Evolutionary conservation across 441 rosid species (phyloP).

Genomic region (Eutrema salsugineum): DNA sequence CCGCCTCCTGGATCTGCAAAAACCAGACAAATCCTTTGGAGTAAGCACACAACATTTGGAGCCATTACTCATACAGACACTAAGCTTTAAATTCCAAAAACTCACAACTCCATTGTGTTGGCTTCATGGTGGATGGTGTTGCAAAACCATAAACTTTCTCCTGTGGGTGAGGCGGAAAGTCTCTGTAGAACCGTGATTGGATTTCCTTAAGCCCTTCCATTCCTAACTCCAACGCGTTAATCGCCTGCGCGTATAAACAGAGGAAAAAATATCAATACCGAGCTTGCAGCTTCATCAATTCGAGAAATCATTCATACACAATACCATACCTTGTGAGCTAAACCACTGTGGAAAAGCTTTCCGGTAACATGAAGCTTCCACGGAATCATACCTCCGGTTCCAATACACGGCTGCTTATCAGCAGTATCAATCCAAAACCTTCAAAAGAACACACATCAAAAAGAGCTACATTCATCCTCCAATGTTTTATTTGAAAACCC

Average conservation of each 20-base stretch:
- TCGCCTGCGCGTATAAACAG: conserved; percentile 56
- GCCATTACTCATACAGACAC: background rate
- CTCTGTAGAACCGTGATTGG: conserved; percentile 73
- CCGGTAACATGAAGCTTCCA: conserved; percentile 92
- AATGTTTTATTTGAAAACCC: background rate
- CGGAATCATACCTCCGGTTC: conserved; percentile 96
- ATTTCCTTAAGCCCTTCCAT: conserved; percentile 87
- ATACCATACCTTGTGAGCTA: conserved; percentile 74
- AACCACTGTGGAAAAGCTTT: conserved; percentile 94
- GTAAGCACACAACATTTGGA: background rate
- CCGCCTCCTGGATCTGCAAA: conserved; percentile 93
- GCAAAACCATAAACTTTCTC: conserved; percentile 87
- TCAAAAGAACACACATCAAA: conserved; percentile 1
- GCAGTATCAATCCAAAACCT: conserved; percentile 98
- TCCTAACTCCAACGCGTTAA: conserved; percentile 81
- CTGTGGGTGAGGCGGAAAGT: conserved; percentile 77
- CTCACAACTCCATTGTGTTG: conserved; percentile 96
- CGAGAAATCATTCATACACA: conserved; percentile 3
- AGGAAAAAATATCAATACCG: background rate
- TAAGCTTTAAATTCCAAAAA: background rate
- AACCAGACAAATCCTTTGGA: conserved; percentile 15
- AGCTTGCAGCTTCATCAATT: background rate
- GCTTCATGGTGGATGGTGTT: conserved; percentile 96
- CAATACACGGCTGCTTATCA: conserved; percentile 97
- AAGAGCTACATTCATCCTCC: background rate